Conservation (phyloP, 306 rosid genomes). For the Vicia sativa region DNA sequence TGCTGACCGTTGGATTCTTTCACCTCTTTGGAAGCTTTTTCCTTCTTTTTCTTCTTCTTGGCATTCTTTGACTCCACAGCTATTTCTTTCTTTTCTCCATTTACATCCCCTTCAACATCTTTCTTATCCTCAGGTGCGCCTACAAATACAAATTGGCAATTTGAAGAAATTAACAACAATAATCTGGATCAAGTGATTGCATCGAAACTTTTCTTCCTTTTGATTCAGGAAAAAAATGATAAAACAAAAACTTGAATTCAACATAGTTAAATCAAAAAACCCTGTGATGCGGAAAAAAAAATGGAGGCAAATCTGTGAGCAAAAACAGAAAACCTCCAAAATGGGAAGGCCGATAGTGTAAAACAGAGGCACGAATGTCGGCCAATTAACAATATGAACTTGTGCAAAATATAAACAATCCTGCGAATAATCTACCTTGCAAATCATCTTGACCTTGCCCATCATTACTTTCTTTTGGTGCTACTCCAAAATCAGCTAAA, state of each 20-base stretch:
- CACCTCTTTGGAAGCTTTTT: constrained; percentile 62
- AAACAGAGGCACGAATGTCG: not conserved
- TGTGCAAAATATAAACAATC: constrained; percentile 6
- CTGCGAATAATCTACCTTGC: constrained; percentile 43
- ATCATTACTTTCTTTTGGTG: constrained; percentile 47
- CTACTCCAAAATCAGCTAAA: constrained; percentile 72
- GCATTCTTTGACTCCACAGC: constrained; percentile 59
- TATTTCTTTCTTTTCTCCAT: constrained; percentile 58
- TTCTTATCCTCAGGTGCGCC: constrained; percentile 61
- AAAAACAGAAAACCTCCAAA: not conserved
- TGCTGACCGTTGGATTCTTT: constrained; percentile 60
- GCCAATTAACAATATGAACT: constrained; percentile 16
- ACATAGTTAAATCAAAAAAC: constrained; percentile 1
- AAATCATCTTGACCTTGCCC: constrained; percentile 62
- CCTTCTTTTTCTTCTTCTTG: constrained; percentile 82
- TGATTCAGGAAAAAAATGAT: not conserved
- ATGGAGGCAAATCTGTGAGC: not conserved
- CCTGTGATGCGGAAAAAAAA: not conserved
- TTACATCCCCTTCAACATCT: constrained; percentile 48
- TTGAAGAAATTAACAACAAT: constrained; percentile 15
- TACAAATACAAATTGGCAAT: constrained; percentile 39
- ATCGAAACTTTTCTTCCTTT: constrained; percentile 2
- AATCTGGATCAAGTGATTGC: constrained; percentile 1
- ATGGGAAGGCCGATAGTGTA: not conserved
- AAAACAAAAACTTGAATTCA: not conserved